A percentile compares a stretch with the other conserved stretches of the same genome.
These are phyloP conservation scores for Phytophthora vignae DNA, from an alignment of 352 stramenopile species.

Conservation along the genomic window DNA sequence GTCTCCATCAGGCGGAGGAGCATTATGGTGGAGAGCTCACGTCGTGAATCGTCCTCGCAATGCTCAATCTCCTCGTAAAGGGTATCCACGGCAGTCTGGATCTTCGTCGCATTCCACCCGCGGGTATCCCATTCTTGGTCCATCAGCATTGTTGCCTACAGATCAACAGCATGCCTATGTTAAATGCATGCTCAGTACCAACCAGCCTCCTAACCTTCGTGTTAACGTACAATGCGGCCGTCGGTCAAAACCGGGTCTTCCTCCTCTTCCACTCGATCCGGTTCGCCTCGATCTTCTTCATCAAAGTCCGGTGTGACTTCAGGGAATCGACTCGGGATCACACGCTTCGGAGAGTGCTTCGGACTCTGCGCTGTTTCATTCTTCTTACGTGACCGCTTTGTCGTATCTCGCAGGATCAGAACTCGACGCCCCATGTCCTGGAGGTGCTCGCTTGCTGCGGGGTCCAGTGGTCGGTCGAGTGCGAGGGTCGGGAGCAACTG, in stretches of 20 bases:
- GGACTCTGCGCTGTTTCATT: conserved; percentile 18
- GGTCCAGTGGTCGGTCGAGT: conserved; percentile 55
- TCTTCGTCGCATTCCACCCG: conserved; percentile 66
- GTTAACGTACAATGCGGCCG: conserved; percentile 61
- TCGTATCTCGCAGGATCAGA: conserved; percentile 61
- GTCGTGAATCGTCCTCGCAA: conserved; percentile 46
- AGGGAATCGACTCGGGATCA: conserved; percentile 62
- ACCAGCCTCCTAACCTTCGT: neutral
- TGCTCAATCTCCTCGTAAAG: conserved; percentile 76
- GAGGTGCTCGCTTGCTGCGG: conserved; percentile 50
- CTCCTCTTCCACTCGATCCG: conserved; percentile 29
- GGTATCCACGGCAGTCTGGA: conserved; percentile 67
- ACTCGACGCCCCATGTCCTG: conserved; percentile 68
- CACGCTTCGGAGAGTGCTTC: conserved; percentile 44
- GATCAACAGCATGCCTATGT: neutral
- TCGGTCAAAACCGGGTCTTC: conserved; percentile 43
- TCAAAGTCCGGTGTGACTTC: conserved; percentile 37
- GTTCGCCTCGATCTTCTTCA: conserved; percentile 38
- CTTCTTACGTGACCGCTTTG: conserved; percentile 44
- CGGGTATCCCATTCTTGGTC: conserved; percentile 86
- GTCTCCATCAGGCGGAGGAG: conserved; percentile 70
- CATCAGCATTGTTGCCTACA: conserved; percentile 77
- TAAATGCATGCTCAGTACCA: neutral
- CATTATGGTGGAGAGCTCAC: conserved; percentile 74
- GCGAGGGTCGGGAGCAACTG: conserved; percentile 60